A percentile compares a stretch with the other conserved stretches of the same genome.
Conservation (phyloP, 176 grass and related monocot genomes). For the Typha latifolia region DNA sequence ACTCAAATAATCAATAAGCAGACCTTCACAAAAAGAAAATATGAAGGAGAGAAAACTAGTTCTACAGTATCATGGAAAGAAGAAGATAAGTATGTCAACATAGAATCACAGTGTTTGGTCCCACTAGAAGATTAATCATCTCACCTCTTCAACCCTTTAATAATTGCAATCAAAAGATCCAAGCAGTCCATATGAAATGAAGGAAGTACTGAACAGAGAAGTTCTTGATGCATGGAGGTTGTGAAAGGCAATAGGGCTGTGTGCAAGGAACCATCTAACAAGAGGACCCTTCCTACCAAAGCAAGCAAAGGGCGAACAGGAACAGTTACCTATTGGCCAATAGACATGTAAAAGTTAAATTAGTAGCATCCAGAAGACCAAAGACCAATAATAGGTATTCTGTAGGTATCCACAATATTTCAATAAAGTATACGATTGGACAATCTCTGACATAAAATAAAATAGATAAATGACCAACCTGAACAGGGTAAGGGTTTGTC, state of each 20-base stretch:
- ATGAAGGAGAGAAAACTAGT: no score
- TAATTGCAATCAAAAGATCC: constrained; percentile 69
- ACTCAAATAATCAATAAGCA: no score
- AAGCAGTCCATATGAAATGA: constrained; percentile 53
- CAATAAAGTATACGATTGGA: neutral
- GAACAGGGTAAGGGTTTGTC: constrained; percentile 71
- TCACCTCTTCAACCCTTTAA: constrained; percentile 84
- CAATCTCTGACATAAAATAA: constrained; percentile 5
- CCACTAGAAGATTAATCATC: neutral
- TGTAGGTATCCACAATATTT: neutral
- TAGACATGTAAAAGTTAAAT: constrained; percentile 12
- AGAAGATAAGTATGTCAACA: neutral
- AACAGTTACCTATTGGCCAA: constrained; percentile 40
- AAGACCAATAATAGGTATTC: neutral
- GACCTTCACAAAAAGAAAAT: no score
- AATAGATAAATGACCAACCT: constrained; percentile 40
- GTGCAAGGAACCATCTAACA: constrained; percentile 54
- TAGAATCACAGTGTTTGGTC: neutral
- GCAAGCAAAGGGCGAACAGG: constrained; percentile 54
- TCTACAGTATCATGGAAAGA: no score
- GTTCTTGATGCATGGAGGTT: constrained; percentile 89
- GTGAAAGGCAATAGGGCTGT: constrained; percentile 59
- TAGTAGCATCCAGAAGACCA: neutral
- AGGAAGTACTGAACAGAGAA: constrained; percentile 79
- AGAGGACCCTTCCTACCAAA: constrained; percentile 54